Conservation (phyloP, 1,284 basidiomycete genomes). For the Heterobasidion irregulare region DNA sequence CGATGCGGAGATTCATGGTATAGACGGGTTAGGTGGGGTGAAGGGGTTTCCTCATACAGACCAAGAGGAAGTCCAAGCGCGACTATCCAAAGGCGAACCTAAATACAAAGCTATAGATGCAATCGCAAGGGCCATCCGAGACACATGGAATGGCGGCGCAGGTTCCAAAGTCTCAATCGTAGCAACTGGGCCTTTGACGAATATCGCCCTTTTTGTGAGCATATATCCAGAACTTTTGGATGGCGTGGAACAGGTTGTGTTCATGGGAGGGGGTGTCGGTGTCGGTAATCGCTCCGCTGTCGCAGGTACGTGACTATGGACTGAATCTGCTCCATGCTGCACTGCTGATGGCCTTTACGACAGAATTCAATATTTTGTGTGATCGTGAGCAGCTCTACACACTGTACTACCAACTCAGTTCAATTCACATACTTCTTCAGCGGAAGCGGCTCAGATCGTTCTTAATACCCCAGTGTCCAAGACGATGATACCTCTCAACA, state of each 20-base stretch:
- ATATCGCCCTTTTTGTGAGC: conserved; percentile 68
- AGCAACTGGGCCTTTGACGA: conserved; percentile 80
- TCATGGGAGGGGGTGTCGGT: conserved; percentile 88
- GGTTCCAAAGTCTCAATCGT: conserved; percentile 57
- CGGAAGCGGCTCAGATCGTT: conserved; percentile 77
- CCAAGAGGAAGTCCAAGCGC: conserved; percentile 36
- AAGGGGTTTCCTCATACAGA: conserved; percentile 53
- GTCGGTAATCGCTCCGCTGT: conserved; percentile 71
- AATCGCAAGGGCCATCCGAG: conserved; percentile 48
- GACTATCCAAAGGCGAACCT: conserved; percentile 33
- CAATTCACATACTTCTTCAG: conserved; percentile 23
- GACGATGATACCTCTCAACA: conserved; percentile 77
- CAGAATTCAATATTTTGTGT: conserved; percentile 76
- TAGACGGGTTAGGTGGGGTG: conserved; percentile 74
- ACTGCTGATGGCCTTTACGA: not conserved
- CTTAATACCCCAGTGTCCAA: conserved; percentile 48
- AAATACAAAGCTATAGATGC: conserved; percentile 47
- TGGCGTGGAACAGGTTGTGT: conserved; percentile 68
- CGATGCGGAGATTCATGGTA: conserved; percentile 70
- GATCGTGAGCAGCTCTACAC: conserved; percentile 50
- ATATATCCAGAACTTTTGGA: conserved; percentile 64
- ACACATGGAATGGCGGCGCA: conserved; percentile 43
- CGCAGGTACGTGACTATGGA: conserved; percentile 36
- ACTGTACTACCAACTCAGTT: not conserved
- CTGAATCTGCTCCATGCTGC: not conserved